Conservation (phyloP, 2,329 filamentous ascomycete genomes). For the Scedosporium apiospermum region DNA sequence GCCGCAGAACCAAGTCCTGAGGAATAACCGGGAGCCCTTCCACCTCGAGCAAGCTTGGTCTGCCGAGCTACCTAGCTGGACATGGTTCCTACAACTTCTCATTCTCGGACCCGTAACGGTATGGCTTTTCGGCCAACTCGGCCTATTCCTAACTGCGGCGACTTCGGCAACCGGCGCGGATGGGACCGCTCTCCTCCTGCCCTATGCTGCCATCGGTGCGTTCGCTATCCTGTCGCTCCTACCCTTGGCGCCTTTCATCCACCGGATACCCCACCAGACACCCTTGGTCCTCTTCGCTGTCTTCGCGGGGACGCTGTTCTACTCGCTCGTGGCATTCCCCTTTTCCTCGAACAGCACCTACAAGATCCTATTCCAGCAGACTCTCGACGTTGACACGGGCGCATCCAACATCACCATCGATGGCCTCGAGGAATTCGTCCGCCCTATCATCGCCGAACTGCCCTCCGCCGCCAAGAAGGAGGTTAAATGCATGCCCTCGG, state of each 20-base stretch:
- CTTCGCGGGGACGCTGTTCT: conserved; percentile 67
- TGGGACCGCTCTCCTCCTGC: conserved; percentile 60
- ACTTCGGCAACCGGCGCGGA: conserved; percentile 77
- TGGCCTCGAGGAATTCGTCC: conserved; percentile 59
- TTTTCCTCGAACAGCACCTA: conserved; percentile 72
- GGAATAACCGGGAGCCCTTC: neutral
- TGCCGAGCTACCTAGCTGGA: conserved; percentile 65
- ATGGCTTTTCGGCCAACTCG: conserved; percentile 67
- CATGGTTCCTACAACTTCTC: conserved; percentile 81
- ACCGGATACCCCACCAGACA: conserved; percentile 75
- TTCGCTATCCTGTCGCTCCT: conserved; percentile 64
- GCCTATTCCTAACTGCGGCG: conserved; percentile 61
- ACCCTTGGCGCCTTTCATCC: conserved; percentile 74
- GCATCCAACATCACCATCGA: conserved; percentile 58
- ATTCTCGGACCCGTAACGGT: conserved; percentile 69
- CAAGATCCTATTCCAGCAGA: conserved; percentile 82
- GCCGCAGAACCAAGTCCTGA: neutral
- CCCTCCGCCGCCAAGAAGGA: conserved; percentile 60
- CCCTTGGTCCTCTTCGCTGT: conserved; percentile 67
- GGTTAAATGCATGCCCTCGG: conserved; percentile 39
- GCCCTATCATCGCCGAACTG: conserved; percentile 55
- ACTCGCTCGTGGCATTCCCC: conserved; percentile 80
- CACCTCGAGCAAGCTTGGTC: conserved; percentile 74
- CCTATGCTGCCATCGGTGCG: conserved; percentile 60
- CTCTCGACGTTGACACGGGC: conserved; percentile 66